Evolutionary conservation across 176 grass and related monocot species (phyloP).

Genomic region (Miscanthus lutarioriparius): DNA sequence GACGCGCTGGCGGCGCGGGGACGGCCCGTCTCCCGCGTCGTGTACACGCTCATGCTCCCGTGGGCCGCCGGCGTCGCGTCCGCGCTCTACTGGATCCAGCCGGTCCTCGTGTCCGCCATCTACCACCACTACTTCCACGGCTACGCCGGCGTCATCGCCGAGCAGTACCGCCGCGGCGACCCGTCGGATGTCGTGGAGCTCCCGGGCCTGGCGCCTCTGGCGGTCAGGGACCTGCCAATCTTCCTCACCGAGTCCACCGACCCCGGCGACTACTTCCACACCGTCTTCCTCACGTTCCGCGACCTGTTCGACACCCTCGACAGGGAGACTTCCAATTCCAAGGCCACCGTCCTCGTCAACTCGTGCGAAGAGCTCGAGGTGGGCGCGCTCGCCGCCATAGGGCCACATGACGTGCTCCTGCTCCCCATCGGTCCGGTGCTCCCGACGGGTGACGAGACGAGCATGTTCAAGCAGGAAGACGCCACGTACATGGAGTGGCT

Average conservation of each 20-base stretch:
- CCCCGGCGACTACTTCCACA: slow-evolving; percentile 31
- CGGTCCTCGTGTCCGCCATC: slow-evolving; percentile 47
- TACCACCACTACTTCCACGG: slow-evolving; percentile 70
- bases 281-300: slow-evolving; percentile 24
- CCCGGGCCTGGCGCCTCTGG: slow-evolving; percentile 35
- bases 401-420: slow-evolving; percentile 18
- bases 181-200: slow-evolving; percentile 41
- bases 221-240: slow-evolving; percentile 48
- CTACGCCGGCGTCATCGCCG: slow-evolving; percentile 26
- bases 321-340: not conserved
- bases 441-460: slow-evolving; percentile 1
- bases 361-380: slow-evolving; percentile 49
- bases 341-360: slow-evolving; percentile 44
- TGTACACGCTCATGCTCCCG: slow-evolving; percentile 54
- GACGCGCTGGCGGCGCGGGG: slow-evolving; percentile 37
- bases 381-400: slow-evolving; percentile 14
- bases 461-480: slow-evolving; percentile 51
- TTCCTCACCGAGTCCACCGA: slow-evolving; percentile 39
- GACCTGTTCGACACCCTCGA: slow-evolving; percentile 39
- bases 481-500: slow-evolving; percentile 62
- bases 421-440: slow-evolving; percentile 53
- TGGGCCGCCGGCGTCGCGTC: slow-evolving; percentile 61
- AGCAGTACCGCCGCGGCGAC: slow-evolving; percentile 26
- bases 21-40: slow-evolving; percentile 51
- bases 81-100: slow-evolving; percentile 73